phyloP scores from a whole-genome alignment of 2,329 filamentous ascomycete genomes.

The Nothopassalora personata region DNA sequence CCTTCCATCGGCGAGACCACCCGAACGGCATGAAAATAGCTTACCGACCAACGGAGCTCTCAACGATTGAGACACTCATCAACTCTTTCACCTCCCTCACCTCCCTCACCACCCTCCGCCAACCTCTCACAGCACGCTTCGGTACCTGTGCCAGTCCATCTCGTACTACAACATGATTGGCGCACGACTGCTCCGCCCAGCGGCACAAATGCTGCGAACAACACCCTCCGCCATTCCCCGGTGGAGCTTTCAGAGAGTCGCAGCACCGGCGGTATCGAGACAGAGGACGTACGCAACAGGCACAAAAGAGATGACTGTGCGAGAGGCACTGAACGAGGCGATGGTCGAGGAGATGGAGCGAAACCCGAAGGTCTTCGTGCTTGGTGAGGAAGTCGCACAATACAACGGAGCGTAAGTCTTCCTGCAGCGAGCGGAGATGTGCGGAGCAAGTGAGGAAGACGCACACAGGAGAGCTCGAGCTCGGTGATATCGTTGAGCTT shows the following conservation, averaged over 20 bases:
- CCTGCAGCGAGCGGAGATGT: background rate
- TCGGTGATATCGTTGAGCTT: no score
- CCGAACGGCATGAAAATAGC: background rate
- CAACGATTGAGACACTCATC: conserved; percentile 1
- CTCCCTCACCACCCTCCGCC: background rate
- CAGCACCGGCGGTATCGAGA: conserved; percentile 43
- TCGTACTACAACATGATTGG: conserved; percentile 46
- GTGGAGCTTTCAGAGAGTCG: conserved; percentile 47
- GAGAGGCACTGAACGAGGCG: conserved; percentile 96
- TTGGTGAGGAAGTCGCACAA: conserved; percentile 98
- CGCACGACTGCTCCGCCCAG: conserved; percentile 59
- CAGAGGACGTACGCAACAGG: conserved; percentile 57
- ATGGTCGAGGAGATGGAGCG: conserved; percentile 93
- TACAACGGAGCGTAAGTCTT: conserved; percentile 83
- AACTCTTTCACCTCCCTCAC: conserved; percentile 1
- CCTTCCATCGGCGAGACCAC: background rate
- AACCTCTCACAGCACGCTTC: no score
- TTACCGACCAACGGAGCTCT: conserved; percentile 1
- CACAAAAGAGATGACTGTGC: conserved; percentile 88
- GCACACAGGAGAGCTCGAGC: background rate
- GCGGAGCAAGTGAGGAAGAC: background rate
- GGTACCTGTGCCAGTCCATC: background rate
- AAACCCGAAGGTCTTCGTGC: conserved; percentile 90
- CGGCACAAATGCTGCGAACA: conserved; percentile 57
- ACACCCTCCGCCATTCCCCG: conserved; percentile 49